A percentile compares a stretch with the other conserved stretches of the same genome.
phyloP scores from a whole-genome alignment of 1,139 yeast species.

The Debaryomyces sp. region DNA sequence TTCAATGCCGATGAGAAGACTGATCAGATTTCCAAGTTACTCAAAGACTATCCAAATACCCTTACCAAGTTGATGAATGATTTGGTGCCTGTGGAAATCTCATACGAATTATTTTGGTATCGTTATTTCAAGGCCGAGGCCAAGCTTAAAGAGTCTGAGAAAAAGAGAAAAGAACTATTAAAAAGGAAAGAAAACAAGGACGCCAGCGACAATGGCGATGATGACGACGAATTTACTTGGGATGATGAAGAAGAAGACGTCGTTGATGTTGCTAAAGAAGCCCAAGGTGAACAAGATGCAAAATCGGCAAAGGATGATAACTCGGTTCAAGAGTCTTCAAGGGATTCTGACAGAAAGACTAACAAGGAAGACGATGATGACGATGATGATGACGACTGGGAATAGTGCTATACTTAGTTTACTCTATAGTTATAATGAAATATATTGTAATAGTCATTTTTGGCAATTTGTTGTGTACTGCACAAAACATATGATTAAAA shows the following conservation, averaged over 20 bases:
- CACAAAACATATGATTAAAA: background rate
- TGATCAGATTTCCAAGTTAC: slow-evolving; percentile 49
- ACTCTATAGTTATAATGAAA: slow-evolving; percentile 1
- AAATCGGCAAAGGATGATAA: background rate
- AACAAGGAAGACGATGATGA: slow-evolving; percentile 12
- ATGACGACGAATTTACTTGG: slow-evolving; percentile 56
- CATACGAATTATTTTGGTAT: slow-evolving; percentile 73
- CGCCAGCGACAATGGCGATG: slow-evolving; percentile 42
- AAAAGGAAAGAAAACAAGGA: slow-evolving; percentile 36
- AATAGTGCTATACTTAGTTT: slow-evolving; percentile 23
- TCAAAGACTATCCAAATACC: slow-evolving; percentile 51
- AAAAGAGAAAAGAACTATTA: slow-evolving; percentile 64
- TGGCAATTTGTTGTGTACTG: background rate
- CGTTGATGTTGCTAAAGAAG: slow-evolving; percentile 19
- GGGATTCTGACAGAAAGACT: background rate
- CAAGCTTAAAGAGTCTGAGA: slow-evolving; percentile 63
- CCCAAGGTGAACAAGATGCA: background rate
- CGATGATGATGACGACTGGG: slow-evolving; percentile 65
- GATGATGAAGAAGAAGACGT: slow-evolving; percentile 61
- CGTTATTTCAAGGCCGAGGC: slow-evolving; percentile 63
- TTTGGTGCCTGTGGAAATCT: slow-evolving; percentile 65
- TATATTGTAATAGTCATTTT: background rate
- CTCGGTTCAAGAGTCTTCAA: background rate
- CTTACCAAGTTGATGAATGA: slow-evolving; percentile 61
- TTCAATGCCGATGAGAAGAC: slow-evolving; percentile 57